A percentile compares a stretch with the other conserved stretches of the same genome.
phyloP scores from a whole-genome alignment of 2,329 filamentous ascomycete species.

The Tolypocladium paradoxum region DNA sequence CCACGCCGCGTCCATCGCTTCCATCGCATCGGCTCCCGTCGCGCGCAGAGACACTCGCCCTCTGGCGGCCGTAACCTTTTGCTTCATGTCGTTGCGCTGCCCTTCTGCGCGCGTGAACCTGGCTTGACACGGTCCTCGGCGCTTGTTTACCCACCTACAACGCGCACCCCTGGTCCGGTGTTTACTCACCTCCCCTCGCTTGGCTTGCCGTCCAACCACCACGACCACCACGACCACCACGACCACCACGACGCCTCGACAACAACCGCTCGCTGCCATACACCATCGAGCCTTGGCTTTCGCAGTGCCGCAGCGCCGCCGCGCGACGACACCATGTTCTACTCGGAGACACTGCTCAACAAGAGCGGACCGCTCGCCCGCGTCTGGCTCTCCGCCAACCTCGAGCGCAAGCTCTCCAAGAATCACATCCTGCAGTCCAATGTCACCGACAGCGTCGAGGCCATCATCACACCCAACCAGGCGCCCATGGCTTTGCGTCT shows the following conservation, averaged over 20 bases:
- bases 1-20: constrained; percentile 8
- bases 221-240: constrained; percentile 3
- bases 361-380: constrained; percentile 95
- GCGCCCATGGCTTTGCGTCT: constrained; percentile 90
- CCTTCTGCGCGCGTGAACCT: constrained; percentile 17
- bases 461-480: constrained; percentile 86
- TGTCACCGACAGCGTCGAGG: constrained; percentile 86
- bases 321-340: constrained; percentile 65
- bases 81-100: constrained; percentile 18
- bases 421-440: constrained; percentile 91
- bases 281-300: not conserved
- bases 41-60: constrained; percentile 10
- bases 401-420: constrained; percentile 97
- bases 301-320: constrained; percentile 18
- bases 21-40: constrained; percentile 12
- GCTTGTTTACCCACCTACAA: constrained; percentile 21
- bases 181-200: constrained; percentile 18
- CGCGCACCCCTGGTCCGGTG: constrained; percentile 19
- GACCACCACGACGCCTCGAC: not conserved
- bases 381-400: constrained; percentile 95
- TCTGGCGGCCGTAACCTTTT: constrained; percentile 12
- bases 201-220: constrained; percentile 4
- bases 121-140: constrained; percentile 14
- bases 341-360: constrained; percentile 88
- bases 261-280: not conserved